Evolutionary conservation across 2,329 filamentous ascomycete species (phyloP).

Genomic region (Colletotrichum zoysiae): DNA sequence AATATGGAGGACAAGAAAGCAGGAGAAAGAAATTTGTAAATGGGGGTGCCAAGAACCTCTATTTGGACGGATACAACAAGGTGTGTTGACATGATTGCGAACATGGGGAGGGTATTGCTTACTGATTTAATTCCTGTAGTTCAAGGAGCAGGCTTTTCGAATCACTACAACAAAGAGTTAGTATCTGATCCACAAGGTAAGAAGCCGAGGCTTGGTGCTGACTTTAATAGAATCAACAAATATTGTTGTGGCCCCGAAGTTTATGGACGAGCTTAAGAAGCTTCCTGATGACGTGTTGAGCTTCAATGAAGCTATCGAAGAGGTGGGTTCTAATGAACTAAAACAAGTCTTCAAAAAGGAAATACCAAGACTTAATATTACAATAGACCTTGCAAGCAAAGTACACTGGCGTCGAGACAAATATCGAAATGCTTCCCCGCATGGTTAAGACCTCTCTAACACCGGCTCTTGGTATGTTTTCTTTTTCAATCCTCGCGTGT

Average conservation of each 20-base stretch:
- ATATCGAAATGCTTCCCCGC: constrained; percentile 44
- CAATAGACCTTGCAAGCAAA: constrained; percentile 49
- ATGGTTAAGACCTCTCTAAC: constrained; percentile 51
- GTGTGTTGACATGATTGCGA: constrained; percentile 19
- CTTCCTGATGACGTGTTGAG: constrained; percentile 51
- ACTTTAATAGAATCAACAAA: constrained; percentile 43
- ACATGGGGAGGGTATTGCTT: too few species aligned
- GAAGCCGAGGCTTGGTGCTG: background rate
- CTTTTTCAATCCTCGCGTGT: background rate
- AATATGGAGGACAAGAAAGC: constrained; percentile 47
- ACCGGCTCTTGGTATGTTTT: constrained; percentile 47
- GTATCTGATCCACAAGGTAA: background rate
- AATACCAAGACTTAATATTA: background rate
- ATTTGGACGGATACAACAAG: constrained; percentile 49
- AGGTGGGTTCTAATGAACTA: constrained; percentile 35
- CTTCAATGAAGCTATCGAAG: constrained; percentile 46
- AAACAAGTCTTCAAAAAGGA: accelerated
- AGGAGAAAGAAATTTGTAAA: constrained; percentile 46
- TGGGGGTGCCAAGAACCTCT: constrained; percentile 44
- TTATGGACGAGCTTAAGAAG: constrained; percentile 49
- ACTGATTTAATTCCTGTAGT: constrained; percentile 41
- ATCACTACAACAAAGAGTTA: constrained; percentile 47
- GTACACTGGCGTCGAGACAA: constrained; percentile 50
- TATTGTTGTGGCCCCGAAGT: constrained; percentile 49
- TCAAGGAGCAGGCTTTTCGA: constrained; percentile 49